Base-by-base conservation (phyloP, 2,329 filamentous ascomycete species). In the Hypoxylon sp. region DNA sequence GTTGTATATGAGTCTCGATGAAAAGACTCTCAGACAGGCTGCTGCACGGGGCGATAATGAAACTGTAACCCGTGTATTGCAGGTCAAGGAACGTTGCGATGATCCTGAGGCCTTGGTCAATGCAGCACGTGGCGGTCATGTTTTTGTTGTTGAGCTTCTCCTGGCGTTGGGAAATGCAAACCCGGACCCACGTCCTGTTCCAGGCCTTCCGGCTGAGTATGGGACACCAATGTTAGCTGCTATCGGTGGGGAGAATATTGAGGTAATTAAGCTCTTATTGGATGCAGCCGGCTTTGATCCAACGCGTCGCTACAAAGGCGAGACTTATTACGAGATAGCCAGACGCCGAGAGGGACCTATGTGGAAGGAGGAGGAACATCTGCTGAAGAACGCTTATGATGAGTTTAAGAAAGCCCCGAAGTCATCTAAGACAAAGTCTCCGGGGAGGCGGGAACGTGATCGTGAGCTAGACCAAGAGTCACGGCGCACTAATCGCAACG, bases 161-260 rank as follows among this genome's bases (percentile, higher is more conserved):
- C 80, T 94, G 46, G 91, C 91, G 7, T 83, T 94, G 71, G 91
- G 91, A 2, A 84, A 86, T 54, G 87, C 87, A 11, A 88, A 89
- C 59, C 85, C 88, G 0, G 93, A 96, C 74, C 94, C 94, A 33
- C 84, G 87, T 6, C 88, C 92, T 11, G 80, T 94, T 51, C 76
- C 84, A 7, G 85, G 86, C 31, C 84, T 88, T 65, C 84, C 85
- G 30, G 81, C 86, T 46, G 94, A 96, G 64, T 91, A 92, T 75
- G 92, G 95, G 57, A 98, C 95, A 0, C 96, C 96, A 1, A 97
- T 99, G 85, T 87, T 98, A 40, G 94, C 95, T 65, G 95, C 96
- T 1, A 98, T 99, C 72, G 95, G 96, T 14, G 92, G 95, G 73
- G 89, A 90, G 70, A 96, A 97, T 74, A 87, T 96, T 55, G 92